Evolutionary conservation across 345 rosid species (phyloP).

Genomic region (Carallia brachiata): DNA sequence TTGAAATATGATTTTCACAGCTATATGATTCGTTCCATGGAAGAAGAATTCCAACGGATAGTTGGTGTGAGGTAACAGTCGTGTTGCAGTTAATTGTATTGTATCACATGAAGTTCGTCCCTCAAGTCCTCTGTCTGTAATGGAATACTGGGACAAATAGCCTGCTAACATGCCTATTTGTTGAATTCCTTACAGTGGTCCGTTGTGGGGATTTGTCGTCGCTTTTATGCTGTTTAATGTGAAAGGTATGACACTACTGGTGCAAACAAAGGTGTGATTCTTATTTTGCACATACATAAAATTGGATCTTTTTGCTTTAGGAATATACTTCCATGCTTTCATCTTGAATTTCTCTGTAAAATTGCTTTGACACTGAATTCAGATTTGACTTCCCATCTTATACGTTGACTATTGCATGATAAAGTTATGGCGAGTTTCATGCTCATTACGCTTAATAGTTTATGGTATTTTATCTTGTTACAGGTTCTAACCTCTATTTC

Average conservation of each 20-base stretch:
- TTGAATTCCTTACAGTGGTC: conserved; percentile 60
- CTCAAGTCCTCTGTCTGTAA: not conserved
- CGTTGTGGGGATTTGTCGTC: conserved; percentile 94
- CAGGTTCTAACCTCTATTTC: conserved; percentile 96
- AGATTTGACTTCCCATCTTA: conserved; percentile 5
- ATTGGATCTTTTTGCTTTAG: not conserved
- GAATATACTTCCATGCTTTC: conserved; percentile 7
- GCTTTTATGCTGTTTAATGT: conserved; percentile 92
- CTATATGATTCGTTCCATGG: conserved; percentile 98
- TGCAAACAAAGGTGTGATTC: conserved; percentile 1
- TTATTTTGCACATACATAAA: conserved; percentile 3
- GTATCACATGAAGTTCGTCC: not conserved
- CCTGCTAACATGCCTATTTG: conserved; percentile 20
- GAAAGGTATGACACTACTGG: conserved; percentile 48
- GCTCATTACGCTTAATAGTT: not conserved
- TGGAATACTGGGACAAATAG: conserved; percentile 3
- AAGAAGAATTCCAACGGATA: conserved; percentile 89
- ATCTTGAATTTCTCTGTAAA: not conserved
- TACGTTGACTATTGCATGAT: not conserved
- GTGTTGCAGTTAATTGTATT: not conserved
- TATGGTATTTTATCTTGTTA: conserved; percentile 11
- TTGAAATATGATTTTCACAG: conserved; percentile 81
- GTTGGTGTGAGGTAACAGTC: conserved; percentile 82
- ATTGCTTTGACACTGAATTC: not conserved
- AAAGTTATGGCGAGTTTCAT: conserved; percentile 1